These are phyloP conservation scores for Fraxinus quadrangulata DNA, from an alignment of 257 asterid genomes.

Conservation along the genomic window DNA sequence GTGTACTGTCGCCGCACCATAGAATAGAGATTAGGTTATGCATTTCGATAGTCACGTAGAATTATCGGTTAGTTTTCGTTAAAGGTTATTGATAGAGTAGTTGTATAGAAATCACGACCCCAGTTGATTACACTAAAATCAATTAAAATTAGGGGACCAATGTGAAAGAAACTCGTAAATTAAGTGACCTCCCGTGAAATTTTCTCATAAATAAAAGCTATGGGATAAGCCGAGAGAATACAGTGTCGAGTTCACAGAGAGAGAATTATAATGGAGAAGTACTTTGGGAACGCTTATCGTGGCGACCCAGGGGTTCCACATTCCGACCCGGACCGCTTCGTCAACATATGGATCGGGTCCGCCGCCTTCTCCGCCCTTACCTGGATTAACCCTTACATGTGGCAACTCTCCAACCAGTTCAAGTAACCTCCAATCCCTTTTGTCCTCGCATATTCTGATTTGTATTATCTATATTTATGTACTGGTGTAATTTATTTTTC, in stretches of 20 bases:
- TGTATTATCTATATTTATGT: not conserved
- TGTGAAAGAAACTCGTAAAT: not conserved
- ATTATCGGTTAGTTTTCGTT: no score
- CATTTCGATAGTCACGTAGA: no score
- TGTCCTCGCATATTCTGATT: not conserved
- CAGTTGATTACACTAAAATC: not conserved
- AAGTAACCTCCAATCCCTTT: conserved; percentile 45
- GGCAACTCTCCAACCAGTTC: conserved; percentile 75
- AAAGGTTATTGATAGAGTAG: no score
- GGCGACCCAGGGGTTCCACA: conserved; percentile 98
- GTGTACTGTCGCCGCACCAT: no score
- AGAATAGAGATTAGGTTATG: no score
- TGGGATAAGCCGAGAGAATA: conserved; percentile 27
- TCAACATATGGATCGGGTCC: conserved; percentile 76
- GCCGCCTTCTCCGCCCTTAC: conserved; percentile 67
- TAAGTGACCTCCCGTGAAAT: not conserved
- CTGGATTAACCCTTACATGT: conserved; percentile 73
- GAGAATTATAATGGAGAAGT: conserved; percentile 67
- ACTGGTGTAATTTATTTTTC: not conserved
- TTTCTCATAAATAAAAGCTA: not conserved
- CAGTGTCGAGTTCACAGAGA: not conserved
- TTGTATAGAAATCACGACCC: no score
- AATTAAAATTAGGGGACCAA: not conserved
- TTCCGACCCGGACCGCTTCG: conserved; percentile 59
- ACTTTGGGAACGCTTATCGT: conserved; percentile 85